phyloP scores from a whole-genome alignment of 2,329 filamentous ascomycete genomes.

The Neonectria hederae region DNA sequence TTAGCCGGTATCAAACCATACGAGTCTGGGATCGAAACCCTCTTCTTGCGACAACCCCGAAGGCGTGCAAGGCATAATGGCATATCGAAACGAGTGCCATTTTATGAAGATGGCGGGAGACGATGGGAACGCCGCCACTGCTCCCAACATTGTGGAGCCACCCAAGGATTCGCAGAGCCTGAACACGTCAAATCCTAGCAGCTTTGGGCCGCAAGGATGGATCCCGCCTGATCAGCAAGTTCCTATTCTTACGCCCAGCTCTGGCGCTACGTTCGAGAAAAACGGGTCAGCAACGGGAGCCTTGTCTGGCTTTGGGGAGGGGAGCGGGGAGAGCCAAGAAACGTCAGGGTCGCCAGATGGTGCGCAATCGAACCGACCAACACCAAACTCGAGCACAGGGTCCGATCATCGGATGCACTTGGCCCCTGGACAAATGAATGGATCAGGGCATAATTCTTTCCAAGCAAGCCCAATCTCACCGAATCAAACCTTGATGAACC shows the following conservation, averaged over 20 bases:
- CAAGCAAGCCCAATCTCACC: constrained; percentile 61
- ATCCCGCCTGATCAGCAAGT: constrained; percentile 52
- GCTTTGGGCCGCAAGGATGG: constrained; percentile 49
- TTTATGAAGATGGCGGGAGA: constrained; percentile 54
- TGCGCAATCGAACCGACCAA: constrained; percentile 63
- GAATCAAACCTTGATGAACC: constrained; percentile 52
- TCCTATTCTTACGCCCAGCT: constrained; percentile 49
- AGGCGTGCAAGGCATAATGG: constrained; percentile 53
- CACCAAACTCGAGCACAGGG: constrained; percentile 64
- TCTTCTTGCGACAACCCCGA: constrained; percentile 49
- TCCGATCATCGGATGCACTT: constrained; percentile 45
- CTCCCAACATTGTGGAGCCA: constrained; percentile 53
- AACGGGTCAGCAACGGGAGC: constrained; percentile 40
- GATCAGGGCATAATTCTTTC: constrained; percentile 58
- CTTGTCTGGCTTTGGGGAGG: constrained; percentile 54
- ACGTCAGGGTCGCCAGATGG: constrained; percentile 60
- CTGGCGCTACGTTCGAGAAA: constrained; percentile 49
- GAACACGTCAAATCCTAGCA: constrained; percentile 34
- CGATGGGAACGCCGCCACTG: constrained; percentile 51
- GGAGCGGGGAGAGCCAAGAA: constrained; percentile 56
- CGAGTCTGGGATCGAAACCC: constrained; percentile 25
- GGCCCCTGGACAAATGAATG: constrained; percentile 45
- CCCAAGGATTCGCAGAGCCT: constrained; percentile 41
- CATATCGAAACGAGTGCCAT: constrained; percentile 56
- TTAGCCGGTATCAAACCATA: constrained; percentile 43